phyloP scores from a whole-genome alignment of 257 asterid species.

The Asclepias syriaca region DNA sequence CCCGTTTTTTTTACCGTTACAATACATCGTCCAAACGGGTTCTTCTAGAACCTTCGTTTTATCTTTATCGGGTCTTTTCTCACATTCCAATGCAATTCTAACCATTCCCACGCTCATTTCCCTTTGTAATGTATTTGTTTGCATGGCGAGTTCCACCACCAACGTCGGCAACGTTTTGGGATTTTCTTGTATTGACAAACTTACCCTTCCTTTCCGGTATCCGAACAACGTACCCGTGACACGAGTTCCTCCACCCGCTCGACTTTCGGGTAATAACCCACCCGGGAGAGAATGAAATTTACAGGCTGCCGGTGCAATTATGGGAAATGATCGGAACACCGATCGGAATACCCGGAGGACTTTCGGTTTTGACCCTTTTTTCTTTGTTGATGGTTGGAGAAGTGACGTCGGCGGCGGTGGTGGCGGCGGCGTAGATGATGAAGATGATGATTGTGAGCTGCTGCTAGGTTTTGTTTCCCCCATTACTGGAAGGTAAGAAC shows the following conservation, averaged over 20 bases:
- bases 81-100: constrained; percentile 40
- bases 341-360: constrained; percentile 55
- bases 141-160: constrained; percentile 45
- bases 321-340: constrained; percentile 78
- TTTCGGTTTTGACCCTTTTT: constrained; percentile 28
- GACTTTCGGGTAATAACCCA: constrained; percentile 41
- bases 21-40: constrained; percentile 78
- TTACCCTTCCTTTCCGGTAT: constrained; percentile 36
- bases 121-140: constrained; percentile 30
- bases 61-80: constrained; percentile 27
- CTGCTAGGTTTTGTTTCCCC: constrained; percentile 41
- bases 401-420: constrained; percentile 39
- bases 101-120: constrained; percentile 50
- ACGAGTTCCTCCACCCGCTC: constrained; percentile 26
- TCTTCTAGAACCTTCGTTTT: constrained; percentile 46
- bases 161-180: constrained; percentile 34
- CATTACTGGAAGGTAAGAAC: constrained; percentile 46
- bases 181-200: constrained; percentile 40
- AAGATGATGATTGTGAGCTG: constrained; percentile 21
- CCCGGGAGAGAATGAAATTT: constrained; percentile 61
- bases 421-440: constrained; percentile 30
- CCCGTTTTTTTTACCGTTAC: constrained; percentile 76
- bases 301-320: constrained; percentile 58
- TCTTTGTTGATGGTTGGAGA: constrained; percentile 50
- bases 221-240: constrained; percentile 75